phyloP scores from a whole-genome alignment of 148 eudicot genomes.

The Vaccinium darrowii region DNA sequence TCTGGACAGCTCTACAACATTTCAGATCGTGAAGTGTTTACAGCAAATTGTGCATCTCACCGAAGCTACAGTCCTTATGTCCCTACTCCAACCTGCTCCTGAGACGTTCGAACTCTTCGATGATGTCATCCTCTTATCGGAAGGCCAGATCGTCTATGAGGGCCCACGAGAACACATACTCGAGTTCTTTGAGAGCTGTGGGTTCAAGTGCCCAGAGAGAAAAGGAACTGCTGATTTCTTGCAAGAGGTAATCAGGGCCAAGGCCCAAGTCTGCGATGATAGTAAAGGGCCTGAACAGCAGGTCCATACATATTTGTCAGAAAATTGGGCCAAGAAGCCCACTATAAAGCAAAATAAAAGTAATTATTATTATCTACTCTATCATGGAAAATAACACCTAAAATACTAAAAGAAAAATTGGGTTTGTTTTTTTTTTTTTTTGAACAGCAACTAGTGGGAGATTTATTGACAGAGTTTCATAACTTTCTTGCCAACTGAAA shows the following conservation, averaged over 20 bases:
- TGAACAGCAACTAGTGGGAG: too few species aligned
- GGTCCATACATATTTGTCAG: too few species aligned
- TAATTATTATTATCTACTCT: too few species aligned
- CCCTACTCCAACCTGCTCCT: slow-evolving; percentile 85
- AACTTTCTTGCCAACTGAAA: too few species aligned
- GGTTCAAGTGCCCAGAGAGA: slow-evolving; percentile 74
- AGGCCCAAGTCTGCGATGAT: neutral
- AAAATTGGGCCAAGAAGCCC: too few species aligned
- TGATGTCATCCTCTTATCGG: slow-evolving; percentile 70
- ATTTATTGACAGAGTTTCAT: too few species aligned
- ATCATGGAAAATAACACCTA: too few species aligned
- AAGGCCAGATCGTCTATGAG: slow-evolving; percentile 82
- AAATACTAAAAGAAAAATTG: too few species aligned
- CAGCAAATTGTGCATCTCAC: slow-evolving; percentile 79
- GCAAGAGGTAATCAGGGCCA: slow-evolving; percentile 58
- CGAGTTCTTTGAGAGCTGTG: slow-evolving; percentile 74
- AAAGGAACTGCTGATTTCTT: slow-evolving; percentile 87
- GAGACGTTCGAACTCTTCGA: slow-evolving; percentile 90
- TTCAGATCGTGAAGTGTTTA: slow-evolving; percentile 77
- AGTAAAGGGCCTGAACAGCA: too few species aligned
- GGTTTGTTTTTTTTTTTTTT: too few species aligned
- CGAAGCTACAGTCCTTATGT: slow-evolving; percentile 73
- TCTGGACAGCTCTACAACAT: slow-evolving; percentile 86
- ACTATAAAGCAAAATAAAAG: neutral
- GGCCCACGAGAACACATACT: slow-evolving; percentile 73